A percentile compares a stretch with the other conserved stretches of the same genome.
Conservation (phyloP, 768 basidiomycete genomes). For the Melanogaster broomeanus region DNA sequence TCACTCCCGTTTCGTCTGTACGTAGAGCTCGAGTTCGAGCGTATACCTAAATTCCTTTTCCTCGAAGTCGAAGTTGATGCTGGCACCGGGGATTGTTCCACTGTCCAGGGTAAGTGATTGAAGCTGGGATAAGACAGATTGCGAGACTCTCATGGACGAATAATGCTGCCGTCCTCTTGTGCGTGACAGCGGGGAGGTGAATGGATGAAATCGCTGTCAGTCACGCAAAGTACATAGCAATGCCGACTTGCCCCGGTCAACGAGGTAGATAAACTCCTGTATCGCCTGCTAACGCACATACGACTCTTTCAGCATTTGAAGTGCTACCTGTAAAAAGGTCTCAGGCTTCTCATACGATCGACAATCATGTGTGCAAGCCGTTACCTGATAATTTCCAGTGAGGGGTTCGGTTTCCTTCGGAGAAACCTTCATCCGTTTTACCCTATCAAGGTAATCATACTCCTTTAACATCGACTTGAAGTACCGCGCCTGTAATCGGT, state of each 20-base stretch:
- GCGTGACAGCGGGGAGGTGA: no score
- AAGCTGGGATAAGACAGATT: no score
- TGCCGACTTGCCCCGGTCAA: no score
- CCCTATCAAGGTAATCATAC: conserved; percentile 65
- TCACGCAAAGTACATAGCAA: no score
- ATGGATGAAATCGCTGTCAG: no score
- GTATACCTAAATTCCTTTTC: not conserved
- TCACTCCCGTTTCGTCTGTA: no score
- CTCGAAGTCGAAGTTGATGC: not conserved
- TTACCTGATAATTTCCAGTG: conserved; percentile 66
- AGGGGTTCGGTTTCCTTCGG: conserved; percentile 62
- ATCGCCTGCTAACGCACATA: conserved; percentile 27
- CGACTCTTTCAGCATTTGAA: conserved; percentile 28
- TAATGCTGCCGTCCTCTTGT: no score
- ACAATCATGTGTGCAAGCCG: conserved; percentile 15
- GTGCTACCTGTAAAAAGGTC: conserved; percentile 23
- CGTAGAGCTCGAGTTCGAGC: no score
- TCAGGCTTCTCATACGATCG: not conserved
- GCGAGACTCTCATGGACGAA: no score
- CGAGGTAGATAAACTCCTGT: no score
- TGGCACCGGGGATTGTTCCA: no score
- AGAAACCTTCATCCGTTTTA: conserved; percentile 67
- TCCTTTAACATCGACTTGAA: conserved; percentile 83
- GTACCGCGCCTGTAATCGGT: conserved; percentile 63
- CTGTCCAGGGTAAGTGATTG: no score